Evolutionary conservation across 177 flowering plant species (phyloP), one percentile per base, ranked within the genome.

Genomic region (Vitis hybrid): DNA sequence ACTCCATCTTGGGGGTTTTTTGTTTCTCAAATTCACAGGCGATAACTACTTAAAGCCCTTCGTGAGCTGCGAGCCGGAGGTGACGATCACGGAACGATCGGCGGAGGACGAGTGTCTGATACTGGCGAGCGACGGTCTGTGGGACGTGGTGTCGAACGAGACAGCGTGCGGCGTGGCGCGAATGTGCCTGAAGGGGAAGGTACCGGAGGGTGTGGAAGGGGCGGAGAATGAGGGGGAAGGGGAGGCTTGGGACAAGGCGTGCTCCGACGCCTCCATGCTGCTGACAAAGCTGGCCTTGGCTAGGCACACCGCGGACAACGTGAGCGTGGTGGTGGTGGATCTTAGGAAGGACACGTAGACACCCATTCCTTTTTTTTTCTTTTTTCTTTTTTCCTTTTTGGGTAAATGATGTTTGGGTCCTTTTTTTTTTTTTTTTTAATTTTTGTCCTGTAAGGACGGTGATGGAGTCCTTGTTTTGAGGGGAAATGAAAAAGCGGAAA

Each of bases 271-370:
- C 46, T 81, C 97, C 4, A 74, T 84, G 79, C 76, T 93, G 70
- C 85, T 93, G 74, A 90, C 93, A 12, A 93, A 87, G 73, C 80
- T 93, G 73, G 94, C 98, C 6, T 71, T 93, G 74, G 94, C 97
- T 0, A 78, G 94, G 69, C 88, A 80, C 46, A 88, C 87, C 61
- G 50, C 84, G 1, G 98, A 93, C 75, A 93, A 93, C 70, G 90
- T 93, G 6, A 91, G 93, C 64, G 93, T 93, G 2, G 82, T 93
- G 8, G 94, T 93, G 52, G 86, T 93, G 15, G 87, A 91, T 75
- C 83, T 93, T 21, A 78, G 82, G 70, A 69, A 56, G 40, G 70
- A 59, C 77, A 77, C 81, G 73, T 75, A 76, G 72, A 5, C 30
- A 11, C 2, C n/a, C 13, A 3, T 59, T 27, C 14, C 12, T 59